phyloP scores from a whole-genome alignment of 495 filamentous ascomycete genomes.

The Tuber aestivum region DNA sequence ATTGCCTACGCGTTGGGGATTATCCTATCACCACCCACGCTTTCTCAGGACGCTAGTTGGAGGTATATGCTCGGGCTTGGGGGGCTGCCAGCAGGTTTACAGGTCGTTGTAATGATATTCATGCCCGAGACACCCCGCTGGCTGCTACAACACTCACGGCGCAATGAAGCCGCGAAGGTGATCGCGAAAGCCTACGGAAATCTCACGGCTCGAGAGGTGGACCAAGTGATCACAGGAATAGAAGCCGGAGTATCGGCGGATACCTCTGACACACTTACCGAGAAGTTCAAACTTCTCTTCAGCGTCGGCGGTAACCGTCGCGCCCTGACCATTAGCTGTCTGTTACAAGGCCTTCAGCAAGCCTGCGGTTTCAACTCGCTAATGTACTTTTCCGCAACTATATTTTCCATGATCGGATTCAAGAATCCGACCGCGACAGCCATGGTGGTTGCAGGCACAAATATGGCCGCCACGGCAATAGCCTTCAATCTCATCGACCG shows the following conservation, averaged over 20 bases:
- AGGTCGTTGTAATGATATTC: constrained; percentile 57
- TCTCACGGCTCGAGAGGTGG: constrained; percentile 15
- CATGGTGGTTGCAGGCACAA: constrained; percentile 73
- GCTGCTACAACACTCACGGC: constrained; percentile 64
- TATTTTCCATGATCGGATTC: constrained; percentile 77
- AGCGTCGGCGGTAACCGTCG: constrained; percentile 61
- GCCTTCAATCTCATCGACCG: constrained; percentile 75
- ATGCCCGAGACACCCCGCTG: constrained; percentile 86
- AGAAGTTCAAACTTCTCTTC: constrained; percentile 46
- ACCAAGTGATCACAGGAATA: constrained; percentile 55
- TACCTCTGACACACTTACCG: constrained; percentile 20
- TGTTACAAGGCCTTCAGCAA: constrained; percentile 83
- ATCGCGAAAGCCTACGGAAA: constrained; percentile 59
- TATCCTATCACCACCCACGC: constrained; percentile 43
- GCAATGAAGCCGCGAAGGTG: constrained; percentile 55
- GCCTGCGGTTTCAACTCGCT: constrained; percentile 87
- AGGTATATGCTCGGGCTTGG: constrained; percentile 87
- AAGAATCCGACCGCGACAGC: constrained; percentile 73
- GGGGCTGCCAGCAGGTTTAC: constrained; percentile 65
- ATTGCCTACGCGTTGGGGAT: constrained; percentile 77
- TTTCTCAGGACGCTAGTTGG: constrained; percentile 60
- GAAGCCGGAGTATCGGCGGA: constrained; percentile 54
- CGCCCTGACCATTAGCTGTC: constrained; percentile 74
- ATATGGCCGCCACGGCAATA: constrained; percentile 71
- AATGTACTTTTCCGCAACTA: constrained; percentile 93